A percentile compares a stretch with the other conserved stretches of the same genome.
Conservation (phyloP, 129 eudicot species). For the Logfia minima region DNA sequence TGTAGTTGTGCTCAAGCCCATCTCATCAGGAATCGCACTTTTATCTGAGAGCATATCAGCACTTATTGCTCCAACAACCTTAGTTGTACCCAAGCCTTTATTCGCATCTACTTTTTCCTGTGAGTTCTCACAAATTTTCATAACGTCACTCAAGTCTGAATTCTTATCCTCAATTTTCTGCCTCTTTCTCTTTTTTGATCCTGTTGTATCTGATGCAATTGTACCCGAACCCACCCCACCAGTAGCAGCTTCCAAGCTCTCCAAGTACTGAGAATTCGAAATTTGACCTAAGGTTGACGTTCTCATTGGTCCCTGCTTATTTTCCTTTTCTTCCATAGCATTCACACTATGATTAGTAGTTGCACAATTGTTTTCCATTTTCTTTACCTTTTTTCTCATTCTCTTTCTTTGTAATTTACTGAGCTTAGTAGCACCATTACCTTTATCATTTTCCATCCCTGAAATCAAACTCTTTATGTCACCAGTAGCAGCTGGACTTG, state of each 20-base stretch:
- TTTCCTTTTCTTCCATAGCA: background rate
- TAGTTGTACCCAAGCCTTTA: conserved; percentile 3
- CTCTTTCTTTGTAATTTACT: background rate
- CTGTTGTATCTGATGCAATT: conserved; percentile 5
- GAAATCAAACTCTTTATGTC: conserved; percentile 8
- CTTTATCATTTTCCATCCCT: background rate
- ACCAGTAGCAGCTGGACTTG: background rate
- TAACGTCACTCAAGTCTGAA: background rate
- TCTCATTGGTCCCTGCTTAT: background rate
- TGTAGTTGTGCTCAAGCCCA: background rate
- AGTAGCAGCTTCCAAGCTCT: conserved; percentile 11
- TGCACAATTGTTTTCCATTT: background rate
- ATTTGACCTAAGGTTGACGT: background rate
- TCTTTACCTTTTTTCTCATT: background rate
- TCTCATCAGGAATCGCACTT: conserved; percentile 6
- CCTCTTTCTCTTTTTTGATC: background rate
- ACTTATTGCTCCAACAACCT: background rate
- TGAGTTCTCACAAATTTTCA: background rate
- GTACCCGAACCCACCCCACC: conserved; percentile 19
- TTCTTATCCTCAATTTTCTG: conserved; percentile 4
- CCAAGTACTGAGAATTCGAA: background rate
- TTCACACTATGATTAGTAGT: background rate
- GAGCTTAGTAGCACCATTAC: background rate
- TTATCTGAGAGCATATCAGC: conserved; percentile 8
- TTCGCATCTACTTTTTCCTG: background rate